phyloP scores from a whole-genome alignment of 371 early-diverging fungal genomes.

The Syncephalis fuscata region DNA sequence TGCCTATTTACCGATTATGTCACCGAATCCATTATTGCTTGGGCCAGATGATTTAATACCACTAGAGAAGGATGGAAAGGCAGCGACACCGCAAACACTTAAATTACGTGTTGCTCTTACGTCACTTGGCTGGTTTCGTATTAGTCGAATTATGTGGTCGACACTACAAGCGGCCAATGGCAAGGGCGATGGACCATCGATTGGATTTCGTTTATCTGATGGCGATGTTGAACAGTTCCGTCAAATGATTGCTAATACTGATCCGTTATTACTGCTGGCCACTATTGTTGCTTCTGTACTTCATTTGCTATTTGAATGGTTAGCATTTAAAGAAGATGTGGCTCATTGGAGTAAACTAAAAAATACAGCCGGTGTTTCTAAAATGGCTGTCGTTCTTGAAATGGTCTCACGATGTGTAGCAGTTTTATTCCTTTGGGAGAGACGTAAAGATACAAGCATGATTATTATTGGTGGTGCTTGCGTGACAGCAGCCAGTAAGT shows the following conservation, averaged over 20 bases:
- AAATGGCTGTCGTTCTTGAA: constrained; percentile 34
- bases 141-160: constrained; percentile 11
- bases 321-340: constrained; percentile 60
- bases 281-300: constrained; percentile 46
- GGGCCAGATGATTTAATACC: constrained; percentile 10
- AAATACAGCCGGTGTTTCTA: constrained; percentile 36
- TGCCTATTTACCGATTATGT: constrained; percentile 18
- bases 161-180: constrained; percentile 10
- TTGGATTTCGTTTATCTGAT: constrained; percentile 6
- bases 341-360: constrained; percentile 30
- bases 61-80: neutral
- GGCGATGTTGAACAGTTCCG: constrained; percentile 22
- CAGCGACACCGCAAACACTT: neutral
- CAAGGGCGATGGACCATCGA: neutral
- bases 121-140: constrained; percentile 21
- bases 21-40: constrained; percentile 19
- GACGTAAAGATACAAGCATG: constrained; percentile 20
- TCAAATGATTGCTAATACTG: constrained; percentile 27
- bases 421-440: constrained; percentile 39
- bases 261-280: constrained; percentile 25
- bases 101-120: constrained; percentile 6
- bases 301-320: constrained; percentile 52
- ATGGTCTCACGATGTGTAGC: constrained; percentile 31
- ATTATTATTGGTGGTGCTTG: constrained; percentile 19
- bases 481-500: constrained; percentile 13